Evolutionary conservation across 2,329 filamentous ascomycete genomes (phyloP).

Genomic region (Purpureocillium takamizusanense): DNA sequence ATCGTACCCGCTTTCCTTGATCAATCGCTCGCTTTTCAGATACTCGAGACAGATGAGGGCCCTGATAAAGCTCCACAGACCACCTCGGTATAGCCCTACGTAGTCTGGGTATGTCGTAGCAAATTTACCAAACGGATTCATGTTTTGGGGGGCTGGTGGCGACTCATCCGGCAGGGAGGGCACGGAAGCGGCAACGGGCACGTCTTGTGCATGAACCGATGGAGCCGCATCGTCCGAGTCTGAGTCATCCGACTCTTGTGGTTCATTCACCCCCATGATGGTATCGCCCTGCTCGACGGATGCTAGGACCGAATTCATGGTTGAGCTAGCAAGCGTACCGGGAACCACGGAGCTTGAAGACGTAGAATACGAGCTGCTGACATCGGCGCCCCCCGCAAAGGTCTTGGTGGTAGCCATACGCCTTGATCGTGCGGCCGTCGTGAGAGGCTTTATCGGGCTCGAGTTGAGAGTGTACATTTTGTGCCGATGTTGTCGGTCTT

Average conservation of each 20-base stretch:
- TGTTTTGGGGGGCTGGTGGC: background rate
- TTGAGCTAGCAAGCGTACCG: conserved; percentile 10
- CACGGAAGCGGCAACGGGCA: too few species aligned
- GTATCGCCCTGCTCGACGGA: conserved; percentile 4
- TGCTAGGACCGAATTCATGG: background rate
- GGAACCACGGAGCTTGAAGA: conserved; percentile 21
- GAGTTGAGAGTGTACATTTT: conserved; percentile 15
- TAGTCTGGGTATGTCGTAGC: conserved; percentile 34
- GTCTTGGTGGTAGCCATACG: conserved; percentile 14
- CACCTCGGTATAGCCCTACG: conserved; percentile 26
- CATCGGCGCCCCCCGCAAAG: conserved; percentile 6
- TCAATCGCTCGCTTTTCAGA: conserved; percentile 19
- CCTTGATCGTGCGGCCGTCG: conserved; percentile 6
- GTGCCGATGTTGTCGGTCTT: conserved; percentile 11
- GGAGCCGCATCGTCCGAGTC: background rate
- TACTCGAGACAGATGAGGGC: conserved; percentile 34
- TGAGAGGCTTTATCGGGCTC: conserved; percentile 5
- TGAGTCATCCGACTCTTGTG: background rate
- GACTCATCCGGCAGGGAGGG: background rate
- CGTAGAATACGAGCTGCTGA: conserved; percentile 15
- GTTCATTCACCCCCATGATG: background rate
- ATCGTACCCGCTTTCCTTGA: conserved; percentile 39
- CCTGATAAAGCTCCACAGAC: conserved; percentile 30
- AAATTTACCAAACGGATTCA: conserved; percentile 28
- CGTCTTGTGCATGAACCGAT: too few species aligned